These are phyloP conservation scores for Rhodotorula mucilaginosa DNA, from an alignment of 1,284 basidiomycete genomes.

Conservation along the genomic window DNA sequence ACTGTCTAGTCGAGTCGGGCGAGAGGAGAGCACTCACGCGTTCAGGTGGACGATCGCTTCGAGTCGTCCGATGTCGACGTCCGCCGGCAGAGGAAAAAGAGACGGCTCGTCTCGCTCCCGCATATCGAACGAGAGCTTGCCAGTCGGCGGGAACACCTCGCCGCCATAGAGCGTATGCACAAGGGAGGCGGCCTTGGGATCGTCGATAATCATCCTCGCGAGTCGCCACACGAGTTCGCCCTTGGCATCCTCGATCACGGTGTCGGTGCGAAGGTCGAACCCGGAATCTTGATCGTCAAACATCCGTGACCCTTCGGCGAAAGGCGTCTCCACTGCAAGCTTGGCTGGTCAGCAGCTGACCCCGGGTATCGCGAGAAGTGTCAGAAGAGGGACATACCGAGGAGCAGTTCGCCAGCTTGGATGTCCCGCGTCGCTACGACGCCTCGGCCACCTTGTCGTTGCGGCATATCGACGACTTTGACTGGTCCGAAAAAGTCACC, in stretches of 20 bases:
- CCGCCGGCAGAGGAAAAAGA: background rate
- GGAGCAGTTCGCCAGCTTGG: conserved; percentile 15
- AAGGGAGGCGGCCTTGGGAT: background rate
- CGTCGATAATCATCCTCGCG: conserved; percentile 8
- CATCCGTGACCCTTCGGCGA: background rate
- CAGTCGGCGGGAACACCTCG: background rate
- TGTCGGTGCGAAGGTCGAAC: background rate
- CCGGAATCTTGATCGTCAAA: background rate
- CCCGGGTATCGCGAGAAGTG: no score
- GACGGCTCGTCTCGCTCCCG: background rate
- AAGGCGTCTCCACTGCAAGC: conserved; percentile 13
- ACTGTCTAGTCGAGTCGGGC: no score
- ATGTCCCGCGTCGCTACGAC: conserved; percentile 19
- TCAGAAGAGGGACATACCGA: conserved; percentile 8
- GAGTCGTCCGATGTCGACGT: conserved; percentile 6
- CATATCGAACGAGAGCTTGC: background rate
- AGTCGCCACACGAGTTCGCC: background rate
- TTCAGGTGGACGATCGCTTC: conserved; percentile 4
- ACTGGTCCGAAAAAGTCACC: conserved; percentile 20
- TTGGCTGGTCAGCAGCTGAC: no score
- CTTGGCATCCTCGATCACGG: background rate
- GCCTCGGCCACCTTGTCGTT: conserved; percentile 19
- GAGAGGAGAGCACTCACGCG: background rate
- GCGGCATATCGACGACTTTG: background rate
- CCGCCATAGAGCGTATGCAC: conserved; percentile 19